Conservation (phyloP, 176 grass and related monocot genomes). For the Aegilops longissima region DNA sequence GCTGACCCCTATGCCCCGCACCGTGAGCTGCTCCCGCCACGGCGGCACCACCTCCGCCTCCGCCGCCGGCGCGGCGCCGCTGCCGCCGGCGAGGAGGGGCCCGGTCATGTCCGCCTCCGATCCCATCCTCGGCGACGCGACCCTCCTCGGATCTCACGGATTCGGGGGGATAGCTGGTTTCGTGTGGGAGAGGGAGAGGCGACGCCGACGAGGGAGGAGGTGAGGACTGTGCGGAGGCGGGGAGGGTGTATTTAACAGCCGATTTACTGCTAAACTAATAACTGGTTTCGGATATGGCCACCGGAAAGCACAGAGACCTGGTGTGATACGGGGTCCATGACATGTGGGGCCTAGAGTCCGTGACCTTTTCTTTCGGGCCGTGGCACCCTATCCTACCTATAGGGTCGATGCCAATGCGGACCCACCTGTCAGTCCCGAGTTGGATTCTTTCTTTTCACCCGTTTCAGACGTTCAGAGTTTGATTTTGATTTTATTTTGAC, state of each 20-base stretch:
- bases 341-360: not conserved
- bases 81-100: conserved; percentile 37
- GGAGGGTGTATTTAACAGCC: not conserved
- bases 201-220: not conserved
- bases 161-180: not conserved
- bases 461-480: not conserved
- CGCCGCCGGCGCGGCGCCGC: not conserved
- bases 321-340: not conserved
- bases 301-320: no score
- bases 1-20: conserved; percentile 55
- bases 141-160: not conserved
- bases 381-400: no score
- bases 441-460: not conserved
- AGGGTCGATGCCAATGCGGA: not conserved
- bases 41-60: conserved; percentile 49
- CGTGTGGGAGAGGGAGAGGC: not conserved
- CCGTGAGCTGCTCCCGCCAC: conserved; percentile 72
- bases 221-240: not conserved
- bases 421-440: not conserved
- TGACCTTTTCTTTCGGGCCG: no score
- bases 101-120: conserved; percentile 34
- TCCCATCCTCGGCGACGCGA: conserved; percentile 29
- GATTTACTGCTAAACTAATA: not conserved
- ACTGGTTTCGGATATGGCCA: not conserved
- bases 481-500: no score